phyloP scores from a whole-genome alignment of 140 eudicot species.

The Anethum foeniculum region DNA sequence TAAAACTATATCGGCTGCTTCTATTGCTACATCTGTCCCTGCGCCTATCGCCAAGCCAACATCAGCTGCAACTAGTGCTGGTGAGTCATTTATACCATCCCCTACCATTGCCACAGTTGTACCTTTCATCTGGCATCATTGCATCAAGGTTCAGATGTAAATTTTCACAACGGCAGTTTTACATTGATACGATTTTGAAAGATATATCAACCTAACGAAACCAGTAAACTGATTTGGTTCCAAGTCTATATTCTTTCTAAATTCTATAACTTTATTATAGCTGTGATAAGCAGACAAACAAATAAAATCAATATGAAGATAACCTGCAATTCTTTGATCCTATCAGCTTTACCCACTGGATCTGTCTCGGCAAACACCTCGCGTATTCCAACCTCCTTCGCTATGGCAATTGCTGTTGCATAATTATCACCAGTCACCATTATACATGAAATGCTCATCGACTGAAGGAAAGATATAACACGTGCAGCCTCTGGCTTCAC shows the following conservation, averaged over 20 bases:
- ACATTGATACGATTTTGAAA: not conserved
- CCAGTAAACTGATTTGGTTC: not conserved
- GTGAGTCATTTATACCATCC: slow-evolving; percentile 97
- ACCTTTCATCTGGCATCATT: slow-evolving; percentile 59
- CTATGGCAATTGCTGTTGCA: slow-evolving; percentile 90
- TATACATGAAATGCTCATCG: slow-evolving; percentile 67
- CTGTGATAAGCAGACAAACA: not conserved
- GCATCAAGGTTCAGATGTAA: not conserved
- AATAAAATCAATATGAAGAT: slow-evolving; percentile 4
- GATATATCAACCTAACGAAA: too few relatives aligned
- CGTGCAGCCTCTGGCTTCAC: slow-evolving; percentile 85
- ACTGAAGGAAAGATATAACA: slow-evolving; percentile 59
- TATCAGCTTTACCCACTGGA: slow-evolving; percentile 92
- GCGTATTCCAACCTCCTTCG: slow-evolving; percentile 67
- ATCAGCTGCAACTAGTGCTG: slow-evolving; percentile 93
- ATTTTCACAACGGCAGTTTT: not conserved
- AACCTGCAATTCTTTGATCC: slow-evolving; percentile 94
- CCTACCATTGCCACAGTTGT: slow-evolving; percentile 88
- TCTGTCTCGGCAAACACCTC: slow-evolving; percentile 88
- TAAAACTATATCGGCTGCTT: slow-evolving; percentile 90
- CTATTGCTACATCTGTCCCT: slow-evolving; percentile 94
- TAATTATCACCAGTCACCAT: slow-evolving; percentile 98
- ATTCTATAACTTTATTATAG: not conserved
- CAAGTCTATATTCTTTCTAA: not conserved
- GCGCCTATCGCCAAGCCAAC: slow-evolving; percentile 99